phyloP scores from a whole-genome alignment of 148 eudicot species.

The Rhododendron griersonianum region DNA sequence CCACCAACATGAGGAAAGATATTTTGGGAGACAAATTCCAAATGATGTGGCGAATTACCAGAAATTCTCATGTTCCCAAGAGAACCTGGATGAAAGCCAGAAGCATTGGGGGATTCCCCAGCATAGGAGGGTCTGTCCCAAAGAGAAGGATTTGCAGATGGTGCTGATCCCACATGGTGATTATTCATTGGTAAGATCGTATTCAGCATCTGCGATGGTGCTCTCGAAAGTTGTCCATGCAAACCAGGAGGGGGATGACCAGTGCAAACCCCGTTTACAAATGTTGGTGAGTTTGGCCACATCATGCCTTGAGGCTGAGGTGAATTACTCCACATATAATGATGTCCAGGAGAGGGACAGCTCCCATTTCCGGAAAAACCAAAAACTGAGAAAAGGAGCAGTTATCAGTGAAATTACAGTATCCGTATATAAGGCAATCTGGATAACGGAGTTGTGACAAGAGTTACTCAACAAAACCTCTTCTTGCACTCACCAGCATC shows the following conservation, averaged over 20 bases:
- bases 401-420: constrained; percentile 11
- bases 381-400: constrained; percentile 37
- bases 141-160: constrained; percentile 59
- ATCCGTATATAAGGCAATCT: not conserved
- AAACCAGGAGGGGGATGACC: constrained; percentile 41
- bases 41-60: constrained; percentile 53
- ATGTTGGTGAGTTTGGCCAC: constrained; percentile 64
- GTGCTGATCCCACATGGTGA: constrained; percentile 77
- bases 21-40: constrained; percentile 52
- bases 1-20: constrained; percentile 53
- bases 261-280: constrained; percentile 38
- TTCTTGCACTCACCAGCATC: constrained; percentile 32
- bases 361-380: constrained; percentile 51
- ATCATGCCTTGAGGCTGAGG: constrained; percentile 41
- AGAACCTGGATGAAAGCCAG: constrained; percentile 59
- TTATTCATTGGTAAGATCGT: constrained; percentile 37
- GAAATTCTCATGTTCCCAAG: constrained; percentile 57
- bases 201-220: constrained; percentile 55
- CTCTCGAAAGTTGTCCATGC: constrained; percentile 37
- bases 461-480: not conserved
- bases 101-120: constrained; percentile 55
- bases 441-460: not conserved
- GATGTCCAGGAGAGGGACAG: constrained; percentile 43
- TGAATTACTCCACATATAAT: constrained; percentile 57
- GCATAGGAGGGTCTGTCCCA: constrained; percentile 67